Conservation (phyloP, 495 filamentous ascomycete species). For the Talaromyces thailandensis region DNA sequence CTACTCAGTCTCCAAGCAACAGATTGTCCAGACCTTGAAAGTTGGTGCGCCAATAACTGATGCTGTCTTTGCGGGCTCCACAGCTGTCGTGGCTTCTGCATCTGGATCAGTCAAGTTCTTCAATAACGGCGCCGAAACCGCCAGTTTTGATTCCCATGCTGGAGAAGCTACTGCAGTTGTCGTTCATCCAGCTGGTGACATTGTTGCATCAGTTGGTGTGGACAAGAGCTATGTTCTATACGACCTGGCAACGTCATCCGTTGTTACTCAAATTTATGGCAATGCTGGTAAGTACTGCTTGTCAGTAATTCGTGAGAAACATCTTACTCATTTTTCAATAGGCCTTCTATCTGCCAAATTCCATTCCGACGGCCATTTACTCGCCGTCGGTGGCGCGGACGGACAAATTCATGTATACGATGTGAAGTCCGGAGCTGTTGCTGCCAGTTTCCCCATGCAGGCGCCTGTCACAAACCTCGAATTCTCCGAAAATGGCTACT, state of each 20-base stretch:
- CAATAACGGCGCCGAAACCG: slow-evolving; percentile 53
- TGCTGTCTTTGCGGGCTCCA: slow-evolving; percentile 66
- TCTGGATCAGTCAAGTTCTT: slow-evolving; percentile 75
- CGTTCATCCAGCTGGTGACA: slow-evolving; percentile 73
- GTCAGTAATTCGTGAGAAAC: not conserved
- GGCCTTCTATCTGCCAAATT: slow-evolving; percentile 73
- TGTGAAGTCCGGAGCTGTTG: slow-evolving; percentile 60
- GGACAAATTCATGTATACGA: slow-evolving; percentile 83
- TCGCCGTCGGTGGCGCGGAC: slow-evolving; percentile 68
- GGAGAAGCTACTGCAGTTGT: slow-evolving; percentile 70
- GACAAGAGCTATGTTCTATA: slow-evolving; percentile 95
- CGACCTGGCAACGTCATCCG: slow-evolving; percentile 57
- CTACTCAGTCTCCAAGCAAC: slow-evolving; percentile 67
- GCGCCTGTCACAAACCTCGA: slow-evolving; percentile 61
- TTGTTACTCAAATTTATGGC: slow-evolving; percentile 68
- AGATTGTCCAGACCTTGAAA: slow-evolving; percentile 57
- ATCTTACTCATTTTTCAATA: slow-evolving; percentile 21
- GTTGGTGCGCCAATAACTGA: slow-evolving; percentile 64
- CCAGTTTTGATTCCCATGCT: slow-evolving; percentile 65
- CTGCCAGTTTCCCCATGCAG: slow-evolving; percentile 59
- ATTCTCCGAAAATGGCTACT: slow-evolving; percentile 97
- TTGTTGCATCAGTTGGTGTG: slow-evolving; percentile 77
- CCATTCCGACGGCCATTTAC: slow-evolving; percentile 93
- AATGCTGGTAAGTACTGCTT: slow-evolving; percentile 59
- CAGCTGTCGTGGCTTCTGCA: slow-evolving; percentile 62